These are phyloP conservation scores for Collybia mongolica DNA, from an alignment of 768 basidiomycete genomes.

Conservation along the genomic window DNA sequence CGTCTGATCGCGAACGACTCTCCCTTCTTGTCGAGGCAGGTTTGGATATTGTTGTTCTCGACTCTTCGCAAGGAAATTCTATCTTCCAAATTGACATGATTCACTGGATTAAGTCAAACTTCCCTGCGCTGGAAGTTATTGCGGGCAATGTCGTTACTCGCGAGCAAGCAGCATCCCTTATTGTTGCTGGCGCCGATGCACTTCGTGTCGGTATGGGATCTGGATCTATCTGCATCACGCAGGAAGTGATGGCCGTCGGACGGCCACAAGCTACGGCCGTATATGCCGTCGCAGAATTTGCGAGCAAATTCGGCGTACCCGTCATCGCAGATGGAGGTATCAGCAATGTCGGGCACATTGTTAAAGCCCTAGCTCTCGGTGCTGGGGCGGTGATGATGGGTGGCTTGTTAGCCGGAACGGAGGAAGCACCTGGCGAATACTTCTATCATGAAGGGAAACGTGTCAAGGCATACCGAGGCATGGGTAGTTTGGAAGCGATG, in stretches of 20 bases:
- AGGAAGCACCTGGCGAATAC: slow-evolving; percentile 97
- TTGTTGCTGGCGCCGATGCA: slow-evolving; percentile 94
- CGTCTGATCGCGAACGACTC: slow-evolving; percentile 83
- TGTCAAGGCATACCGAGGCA: slow-evolving; percentile 97
- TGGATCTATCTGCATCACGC: slow-evolving; percentile 98
- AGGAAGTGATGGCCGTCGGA: slow-evolving; percentile 99
- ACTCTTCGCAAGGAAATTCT: slow-evolving; percentile 97
- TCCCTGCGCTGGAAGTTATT: slow-evolving; percentile 87
- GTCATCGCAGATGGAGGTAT: slow-evolving; percentile 97
- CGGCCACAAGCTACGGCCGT: slow-evolving; percentile 98
- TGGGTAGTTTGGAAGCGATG: slow-evolving; percentile 97
- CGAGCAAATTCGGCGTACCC: slow-evolving; percentile 90
- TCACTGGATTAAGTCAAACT: slow-evolving; percentile 84
- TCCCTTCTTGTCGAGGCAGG: slow-evolving; percentile 88
- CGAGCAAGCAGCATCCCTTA: slow-evolving; percentile 93
- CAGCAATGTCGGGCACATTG: slow-evolving; percentile 93
- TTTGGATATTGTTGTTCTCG: slow-evolving; percentile 91
- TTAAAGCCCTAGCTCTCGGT: slow-evolving; percentile 93
- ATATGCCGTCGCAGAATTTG: slow-evolving; percentile 93
- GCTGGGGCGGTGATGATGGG: slow-evolving; percentile 99
- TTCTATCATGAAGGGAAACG: slow-evolving; percentile 99
- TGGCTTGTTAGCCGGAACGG: slow-evolving; percentile 89
- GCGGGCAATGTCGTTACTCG: slow-evolving; percentile 98
- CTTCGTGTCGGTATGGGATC: slow-evolving; percentile 97
- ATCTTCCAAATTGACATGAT: slow-evolving; percentile 94